Percentiles rank a stretch among this genome's conserved stretches.
Conservation (phyloP, 2,329 filamentous ascomycete species). For the Reticulascus tulasneorum region DNA sequence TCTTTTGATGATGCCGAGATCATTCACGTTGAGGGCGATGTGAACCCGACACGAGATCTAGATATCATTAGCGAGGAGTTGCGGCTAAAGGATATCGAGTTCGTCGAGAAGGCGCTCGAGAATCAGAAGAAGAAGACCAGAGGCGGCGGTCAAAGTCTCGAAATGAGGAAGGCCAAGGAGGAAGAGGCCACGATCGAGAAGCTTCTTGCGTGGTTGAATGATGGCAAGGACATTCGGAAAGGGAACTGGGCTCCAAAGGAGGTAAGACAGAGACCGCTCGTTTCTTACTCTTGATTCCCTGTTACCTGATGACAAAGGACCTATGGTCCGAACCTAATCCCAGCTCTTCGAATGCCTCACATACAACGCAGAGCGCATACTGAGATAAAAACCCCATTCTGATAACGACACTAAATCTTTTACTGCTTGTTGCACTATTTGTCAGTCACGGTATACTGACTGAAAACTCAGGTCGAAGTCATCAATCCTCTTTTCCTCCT, state of each 20-base stretch:
- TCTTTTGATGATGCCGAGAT: conserved; percentile 99
- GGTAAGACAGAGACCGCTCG: conserved; percentile 56
- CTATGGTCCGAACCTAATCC: conserved; percentile 89
- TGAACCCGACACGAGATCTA: conserved; percentile 89
- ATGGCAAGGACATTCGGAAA: conserved; percentile 91
- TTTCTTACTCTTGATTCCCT: conserved; percentile 19
- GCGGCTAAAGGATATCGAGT: conserved; percentile 97
- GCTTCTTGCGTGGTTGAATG: conserved; percentile 75
- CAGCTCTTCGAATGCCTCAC: conserved; percentile 98
- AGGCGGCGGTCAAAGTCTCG: conserved; percentile 88
- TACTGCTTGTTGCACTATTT: conserved; percentile 16
- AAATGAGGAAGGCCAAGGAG: conserved; percentile 96
- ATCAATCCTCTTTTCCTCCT: conserved; percentile 97
- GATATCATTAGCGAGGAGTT: conserved; percentile 97
- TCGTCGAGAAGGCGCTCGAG: conserved; percentile 92
- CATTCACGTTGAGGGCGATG: conserved; percentile 98
- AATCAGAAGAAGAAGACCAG: conserved; percentile 90
- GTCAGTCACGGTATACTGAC: conserved; percentile 23
- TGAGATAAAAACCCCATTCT: conserved; percentile 67
- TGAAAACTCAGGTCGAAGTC: conserved; percentile 71
- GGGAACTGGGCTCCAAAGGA: conserved; percentile 88
- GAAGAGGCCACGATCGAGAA: conserved; percentile 93
- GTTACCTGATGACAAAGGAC: conserved; percentile 97
- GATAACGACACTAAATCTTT: conserved; percentile 12
- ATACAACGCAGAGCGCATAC: conserved; percentile 70